Evolutionary conservation across 768 basidiomycete genomes (phyloP).

Genomic region (Mycena metata): DNA sequence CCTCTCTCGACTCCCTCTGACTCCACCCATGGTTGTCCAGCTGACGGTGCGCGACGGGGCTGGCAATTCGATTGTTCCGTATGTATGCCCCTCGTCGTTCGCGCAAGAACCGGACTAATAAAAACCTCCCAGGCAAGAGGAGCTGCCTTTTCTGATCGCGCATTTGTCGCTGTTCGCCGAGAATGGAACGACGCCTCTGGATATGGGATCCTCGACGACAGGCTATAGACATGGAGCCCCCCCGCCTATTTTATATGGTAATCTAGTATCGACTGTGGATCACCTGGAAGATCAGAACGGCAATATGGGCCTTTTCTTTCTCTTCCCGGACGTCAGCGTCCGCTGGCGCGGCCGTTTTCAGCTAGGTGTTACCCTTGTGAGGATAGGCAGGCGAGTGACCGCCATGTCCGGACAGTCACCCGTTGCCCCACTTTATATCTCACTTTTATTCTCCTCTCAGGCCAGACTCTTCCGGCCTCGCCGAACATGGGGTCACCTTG

Average conservation of each 20-base stretch:
- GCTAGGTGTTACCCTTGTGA: constrained; percentile 79
- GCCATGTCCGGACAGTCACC: constrained; percentile 37
- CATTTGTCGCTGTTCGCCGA: constrained; percentile 82
- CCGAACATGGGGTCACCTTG: constrained; percentile 74
- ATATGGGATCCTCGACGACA: constrained; percentile 72
- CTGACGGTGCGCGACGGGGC: constrained; percentile 80
- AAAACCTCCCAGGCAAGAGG: constrained; percentile 73
- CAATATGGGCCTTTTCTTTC: constrained; percentile 85
- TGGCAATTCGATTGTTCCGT: constrained; percentile 84
- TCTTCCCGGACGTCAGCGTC: constrained; percentile 93
- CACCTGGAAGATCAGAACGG: constrained; percentile 86
- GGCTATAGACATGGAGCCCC: constrained; percentile 55
- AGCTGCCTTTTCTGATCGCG: constrained; percentile 90
- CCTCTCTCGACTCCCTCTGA: constrained; percentile 85
- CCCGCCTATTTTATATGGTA: constrained; percentile 83
- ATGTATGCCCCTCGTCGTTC: constrained; percentile 53
- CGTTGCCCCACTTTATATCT: constrained; percentile 23
- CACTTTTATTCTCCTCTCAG: constrained; percentile 46
- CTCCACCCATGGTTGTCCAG: constrained; percentile 87
- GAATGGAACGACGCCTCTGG: constrained; percentile 74
- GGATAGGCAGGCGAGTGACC: constrained; percentile 77
- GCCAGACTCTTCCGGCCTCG: constrained; percentile 66
- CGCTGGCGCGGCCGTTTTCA: constrained; percentile 82
- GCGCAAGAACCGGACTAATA: constrained; percentile 3
- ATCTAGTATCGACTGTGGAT: constrained; percentile 86